phyloP scores from a whole-genome alignment of 768 basidiomycete species.

The Hericium rajendrae region DNA sequence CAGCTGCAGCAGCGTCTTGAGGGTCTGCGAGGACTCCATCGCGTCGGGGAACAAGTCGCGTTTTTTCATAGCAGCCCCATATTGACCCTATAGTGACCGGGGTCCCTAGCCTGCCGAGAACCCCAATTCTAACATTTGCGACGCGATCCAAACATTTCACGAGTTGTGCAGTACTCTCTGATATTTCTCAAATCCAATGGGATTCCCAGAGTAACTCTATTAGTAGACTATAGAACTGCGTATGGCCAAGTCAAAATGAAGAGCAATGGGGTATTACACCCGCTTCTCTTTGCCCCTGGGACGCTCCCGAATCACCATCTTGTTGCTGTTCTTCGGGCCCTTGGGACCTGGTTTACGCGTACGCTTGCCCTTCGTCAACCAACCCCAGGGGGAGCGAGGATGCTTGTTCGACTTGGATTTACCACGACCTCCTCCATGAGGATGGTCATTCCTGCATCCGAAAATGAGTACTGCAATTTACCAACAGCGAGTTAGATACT shows the following conservation, averaged over 20 bases:
- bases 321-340: slow-evolving; percentile 84
- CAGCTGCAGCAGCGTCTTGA: slow-evolving; percentile 58
- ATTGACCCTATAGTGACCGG: neutral
- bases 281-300: slow-evolving; percentile 60
- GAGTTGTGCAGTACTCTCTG: neutral
- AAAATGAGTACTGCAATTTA: slow-evolving; percentile 1
- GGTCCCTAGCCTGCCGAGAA: neutral
- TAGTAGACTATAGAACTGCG: too few species aligned
- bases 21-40: slow-evolving; percentile 27
- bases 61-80: neutral
- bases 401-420: slow-evolving; percentile 96
- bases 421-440: slow-evolving; percentile 96
- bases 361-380: slow-evolving; percentile 85
- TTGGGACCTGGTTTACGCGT: slow-evolving; percentile 90
- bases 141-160: neutral
- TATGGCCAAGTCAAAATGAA: too few species aligned
- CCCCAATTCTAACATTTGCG: neutral
- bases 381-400: slow-evolving; percentile 87
- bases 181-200: too few species aligned
- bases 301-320: slow-evolving; percentile 79
- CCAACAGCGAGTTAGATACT: slow-evolving; percentile 16
- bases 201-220: too few species aligned
- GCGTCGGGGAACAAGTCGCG: neutral
- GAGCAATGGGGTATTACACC: neutral
- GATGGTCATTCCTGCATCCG: slow-evolving; percentile 67